phyloP scores from a whole-genome alignment of 2,329 filamentous ascomycete genomes.

The Penicillium sp. region DNA sequence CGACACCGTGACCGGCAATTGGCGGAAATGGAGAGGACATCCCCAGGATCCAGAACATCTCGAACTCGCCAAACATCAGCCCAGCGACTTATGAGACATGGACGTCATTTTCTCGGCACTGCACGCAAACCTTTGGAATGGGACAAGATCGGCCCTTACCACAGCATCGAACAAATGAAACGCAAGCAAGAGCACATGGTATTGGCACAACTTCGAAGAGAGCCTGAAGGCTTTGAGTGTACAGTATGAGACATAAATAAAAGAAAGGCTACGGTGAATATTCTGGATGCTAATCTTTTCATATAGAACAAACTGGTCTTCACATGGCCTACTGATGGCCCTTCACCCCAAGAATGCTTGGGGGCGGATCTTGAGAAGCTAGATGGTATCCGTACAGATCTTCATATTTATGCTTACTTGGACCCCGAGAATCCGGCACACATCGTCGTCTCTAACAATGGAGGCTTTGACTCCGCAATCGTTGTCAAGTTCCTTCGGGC shows the following conservation, averaged over 20 bases:
- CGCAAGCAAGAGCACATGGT: constrained; percentile 1
- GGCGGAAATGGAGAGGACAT: neutral
- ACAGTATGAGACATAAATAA: neutral
- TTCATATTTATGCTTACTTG: constrained; percentile 50
- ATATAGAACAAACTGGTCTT: constrained; percentile 19
- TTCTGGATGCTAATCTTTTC: constrained; percentile 2
- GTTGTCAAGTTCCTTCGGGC: constrained; percentile 40
- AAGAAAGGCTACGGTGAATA: neutral
- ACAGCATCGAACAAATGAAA: neutral
- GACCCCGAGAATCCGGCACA: constrained; percentile 36
- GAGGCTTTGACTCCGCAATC: constrained; percentile 44
- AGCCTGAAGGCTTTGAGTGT: neutral
- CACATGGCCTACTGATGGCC: constrained; percentile 53
- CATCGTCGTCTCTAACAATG: constrained; percentile 40
- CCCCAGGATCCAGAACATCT: neutral
- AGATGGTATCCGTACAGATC: constrained; percentile 51
- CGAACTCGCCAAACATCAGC: too few relatives aligned
- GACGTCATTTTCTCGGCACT: neutral
- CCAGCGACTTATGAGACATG: neutral
- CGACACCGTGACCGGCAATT: constrained; percentile 1
- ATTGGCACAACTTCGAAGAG: constrained; percentile 4
- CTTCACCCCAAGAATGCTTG: constrained; percentile 48
- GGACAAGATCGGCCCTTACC: neutral
- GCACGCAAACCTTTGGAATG: neutral
- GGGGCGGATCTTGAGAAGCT: constrained; percentile 52